Percentiles rank a stretch among this genome's conserved stretches.
Evolutionary conservation across 176 grass and related monocot genomes (phyloP).

Genomic region (Otatea glauca): DNA sequence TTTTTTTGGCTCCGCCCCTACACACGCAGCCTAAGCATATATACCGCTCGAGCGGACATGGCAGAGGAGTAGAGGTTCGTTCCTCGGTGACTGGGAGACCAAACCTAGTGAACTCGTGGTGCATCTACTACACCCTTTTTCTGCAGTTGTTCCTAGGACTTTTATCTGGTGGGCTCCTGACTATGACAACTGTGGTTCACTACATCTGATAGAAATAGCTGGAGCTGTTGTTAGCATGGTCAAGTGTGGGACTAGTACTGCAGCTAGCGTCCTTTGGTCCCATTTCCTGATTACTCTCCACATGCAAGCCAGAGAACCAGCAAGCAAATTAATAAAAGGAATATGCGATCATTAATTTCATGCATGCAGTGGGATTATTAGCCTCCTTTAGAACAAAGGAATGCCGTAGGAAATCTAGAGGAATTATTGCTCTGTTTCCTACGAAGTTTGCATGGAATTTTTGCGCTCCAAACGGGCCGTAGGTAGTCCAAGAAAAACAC

Average conservation of each 20-base stretch:
- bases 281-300: neutral
- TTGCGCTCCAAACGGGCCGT: neutral
- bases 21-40: no score
- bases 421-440: neutral
- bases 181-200: neutral
- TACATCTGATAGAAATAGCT: neutral
- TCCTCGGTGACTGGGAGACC: neutral
- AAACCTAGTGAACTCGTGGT: neutral
- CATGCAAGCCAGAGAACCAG: slow-evolving; percentile 7
- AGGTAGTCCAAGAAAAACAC: neutral
- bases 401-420: neutral
- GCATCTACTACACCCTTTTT: neutral
- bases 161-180: neutral
- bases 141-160: neutral
- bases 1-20: no score
- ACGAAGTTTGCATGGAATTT: neutral
- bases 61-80: neutral
- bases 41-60: neutral
- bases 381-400: neutral
- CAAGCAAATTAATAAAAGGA: neutral
- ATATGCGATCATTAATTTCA: neutral
- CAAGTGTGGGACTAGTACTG: neutral
- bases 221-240: neutral
- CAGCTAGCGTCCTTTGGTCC: neutral
- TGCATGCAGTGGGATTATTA: neutral